Percentiles rank a stretch among this genome's conserved stretches.
phyloP scores from a whole-genome alignment of 2,329 filamentous ascomycete species.

The Pseudogymnoascus sp. region DNA sequence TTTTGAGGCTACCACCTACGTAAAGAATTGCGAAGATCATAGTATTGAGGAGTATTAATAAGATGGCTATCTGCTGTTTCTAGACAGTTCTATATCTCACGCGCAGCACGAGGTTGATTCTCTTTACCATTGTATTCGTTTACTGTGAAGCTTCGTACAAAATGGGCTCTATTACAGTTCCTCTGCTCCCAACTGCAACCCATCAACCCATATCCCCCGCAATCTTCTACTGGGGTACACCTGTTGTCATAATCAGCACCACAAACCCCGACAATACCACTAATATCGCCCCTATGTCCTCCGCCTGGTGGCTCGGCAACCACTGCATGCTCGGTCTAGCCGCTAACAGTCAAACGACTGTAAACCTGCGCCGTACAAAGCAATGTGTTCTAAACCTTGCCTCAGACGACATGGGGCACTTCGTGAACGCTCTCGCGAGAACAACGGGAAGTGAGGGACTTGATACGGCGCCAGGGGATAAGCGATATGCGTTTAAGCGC shows the following conservation, averaged over 20 bases:
- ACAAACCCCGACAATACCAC: conserved; percentile 34
- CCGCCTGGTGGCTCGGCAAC: conserved; percentile 38
- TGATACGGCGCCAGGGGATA: conserved; percentile 11
- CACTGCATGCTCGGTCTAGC: conserved; percentile 37
- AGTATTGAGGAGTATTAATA: background rate
- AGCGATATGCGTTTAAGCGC: conserved; percentile 26
- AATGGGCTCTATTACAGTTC: background rate
- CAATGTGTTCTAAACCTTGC: conserved; percentile 38
- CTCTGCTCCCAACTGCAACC: background rate
- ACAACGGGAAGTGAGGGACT: conserved; percentile 14
- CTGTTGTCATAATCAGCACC: conserved; percentile 34
- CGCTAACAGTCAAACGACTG: conserved; percentile 31
- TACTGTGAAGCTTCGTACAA: background rate
- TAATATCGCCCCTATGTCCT: conserved; percentile 39
- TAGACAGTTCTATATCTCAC: background rate
- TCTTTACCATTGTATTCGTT: background rate
- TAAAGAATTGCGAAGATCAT: background rate
- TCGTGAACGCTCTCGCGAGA: conserved; percentile 16
- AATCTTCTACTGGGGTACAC: conserved; percentile 37
- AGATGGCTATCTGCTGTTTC: background rate
- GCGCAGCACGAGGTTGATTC: background rate
- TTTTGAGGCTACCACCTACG: background rate
- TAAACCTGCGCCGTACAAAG: conserved; percentile 35
- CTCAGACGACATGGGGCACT: conserved; percentile 34
- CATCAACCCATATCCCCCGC: conserved; percentile 30